Conservation (phyloP, 2,329 filamentous ascomycete species). For the Hymenoscyphus albidus region DNA sequence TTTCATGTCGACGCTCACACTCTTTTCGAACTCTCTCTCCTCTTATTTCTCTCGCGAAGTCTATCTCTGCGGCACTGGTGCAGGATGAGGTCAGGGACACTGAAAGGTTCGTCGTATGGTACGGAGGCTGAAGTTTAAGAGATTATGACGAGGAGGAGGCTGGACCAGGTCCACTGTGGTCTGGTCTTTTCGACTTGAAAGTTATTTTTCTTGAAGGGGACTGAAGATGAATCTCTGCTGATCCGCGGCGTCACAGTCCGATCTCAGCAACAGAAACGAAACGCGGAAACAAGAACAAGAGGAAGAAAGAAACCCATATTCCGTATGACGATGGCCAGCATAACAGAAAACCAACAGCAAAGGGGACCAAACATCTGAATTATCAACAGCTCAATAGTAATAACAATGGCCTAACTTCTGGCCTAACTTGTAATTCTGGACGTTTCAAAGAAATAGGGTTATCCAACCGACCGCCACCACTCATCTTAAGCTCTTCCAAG, state of each 20-base stretch:
- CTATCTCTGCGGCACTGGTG: background rate
- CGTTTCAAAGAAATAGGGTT: background rate
- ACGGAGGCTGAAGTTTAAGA: background rate
- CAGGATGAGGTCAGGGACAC: background rate
- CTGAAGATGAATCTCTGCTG: too few species aligned
- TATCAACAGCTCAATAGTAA: background rate
- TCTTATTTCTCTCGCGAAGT: background rate
- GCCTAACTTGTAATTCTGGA: background rate
- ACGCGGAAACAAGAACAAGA: background rate
- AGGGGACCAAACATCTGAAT: background rate
- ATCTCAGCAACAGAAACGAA: background rate
- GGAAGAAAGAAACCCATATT: too few species aligned
- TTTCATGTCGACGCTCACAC: background rate
- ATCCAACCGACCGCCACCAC: background rate
- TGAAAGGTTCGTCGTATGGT: background rate
- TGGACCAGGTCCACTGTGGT: background rate
- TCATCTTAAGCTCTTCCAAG: background rate
- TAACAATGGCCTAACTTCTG: too few species aligned
- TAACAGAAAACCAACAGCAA: background rate
- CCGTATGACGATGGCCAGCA: too few species aligned
- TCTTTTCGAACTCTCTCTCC: background rate
- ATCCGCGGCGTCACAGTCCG: too few species aligned
- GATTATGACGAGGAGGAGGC: background rate
- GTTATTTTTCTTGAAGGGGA: background rate
- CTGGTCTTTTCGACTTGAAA: background rate